A percentile compares a stretch with the other conserved stretches of the same genome.
phyloP scores from a whole-genome alignment of 768 basidiomycete genomes.

The Leucocoprinus birnbaumii region DNA sequence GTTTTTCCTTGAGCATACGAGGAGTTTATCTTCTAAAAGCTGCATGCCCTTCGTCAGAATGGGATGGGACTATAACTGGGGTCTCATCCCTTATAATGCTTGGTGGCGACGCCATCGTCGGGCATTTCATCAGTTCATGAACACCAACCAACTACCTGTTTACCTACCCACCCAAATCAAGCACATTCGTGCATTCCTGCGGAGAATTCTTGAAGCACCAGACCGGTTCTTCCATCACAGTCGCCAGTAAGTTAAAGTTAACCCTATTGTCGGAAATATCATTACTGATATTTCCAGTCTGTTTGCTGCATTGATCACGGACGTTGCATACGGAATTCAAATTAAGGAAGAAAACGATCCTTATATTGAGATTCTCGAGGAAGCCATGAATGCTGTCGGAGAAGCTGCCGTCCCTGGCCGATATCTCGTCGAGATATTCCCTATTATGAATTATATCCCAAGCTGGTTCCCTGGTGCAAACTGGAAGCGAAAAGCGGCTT shows the following conservation, averaged over 20 bases:
- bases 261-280: no score
- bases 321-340: slow-evolving; percentile 27
- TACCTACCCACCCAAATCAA: slow-evolving; percentile 38
- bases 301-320: slow-evolving; percentile 38
- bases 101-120: slow-evolving; percentile 42
- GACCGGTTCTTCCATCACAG: slow-evolving; percentile 15
- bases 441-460: slow-evolving; percentile 8
- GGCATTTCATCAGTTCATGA: slow-evolving; percentile 42
- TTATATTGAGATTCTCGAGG: slow-evolving; percentile 15
- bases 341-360: slow-evolving; percentile 23
- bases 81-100: slow-evolving; percentile 29
- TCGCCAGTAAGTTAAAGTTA: slow-evolving; percentile 4
- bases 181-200: slow-evolving; percentile 36
- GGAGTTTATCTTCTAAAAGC: neutral
- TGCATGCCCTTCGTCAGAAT: neutral
- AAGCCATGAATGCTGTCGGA: neutral
- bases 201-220: slow-evolving; percentile 28
- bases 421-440: slow-evolving; percentile 5
- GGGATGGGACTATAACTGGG: slow-evolving; percentile 39
- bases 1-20: slow-evolving; percentile 11
- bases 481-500: slow-evolving; percentile 1
- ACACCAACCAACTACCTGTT: slow-evolving; percentile 26
- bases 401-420: neutral
- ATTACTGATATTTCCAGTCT: slow-evolving; percentile 20
- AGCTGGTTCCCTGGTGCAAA: slow-evolving; percentile 11